Evolutionary conservation across 208 protist species (phyloP).

Genomic region (Trichomonas gallinae): DNA sequence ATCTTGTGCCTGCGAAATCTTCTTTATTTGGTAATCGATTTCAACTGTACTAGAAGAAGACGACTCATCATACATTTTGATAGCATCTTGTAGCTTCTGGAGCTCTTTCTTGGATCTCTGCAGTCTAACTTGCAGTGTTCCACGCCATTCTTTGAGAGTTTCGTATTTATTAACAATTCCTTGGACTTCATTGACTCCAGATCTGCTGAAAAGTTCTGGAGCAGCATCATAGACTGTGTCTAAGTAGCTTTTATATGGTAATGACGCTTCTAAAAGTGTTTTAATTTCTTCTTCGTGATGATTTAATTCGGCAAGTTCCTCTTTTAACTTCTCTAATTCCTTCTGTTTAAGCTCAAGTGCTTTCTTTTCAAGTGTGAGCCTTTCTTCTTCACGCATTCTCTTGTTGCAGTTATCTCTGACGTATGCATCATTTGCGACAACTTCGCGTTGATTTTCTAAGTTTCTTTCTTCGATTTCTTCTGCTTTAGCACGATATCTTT

Average conservation of each 20-base stretch:
- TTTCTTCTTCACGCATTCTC: neutral
- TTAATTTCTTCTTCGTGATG: neutral
- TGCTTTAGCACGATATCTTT: neutral
- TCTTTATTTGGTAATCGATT: slow-evolving; percentile 5
- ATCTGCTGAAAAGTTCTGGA: neutral
- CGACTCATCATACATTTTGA: neutral
- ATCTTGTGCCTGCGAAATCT: neutral
- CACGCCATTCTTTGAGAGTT: neutral
- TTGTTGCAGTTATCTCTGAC: neutral
- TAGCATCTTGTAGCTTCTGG: neutral
- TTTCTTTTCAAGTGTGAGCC: neutral
- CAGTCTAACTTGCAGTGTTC: neutral
- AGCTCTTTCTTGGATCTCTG: neutral
- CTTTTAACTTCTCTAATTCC: neutral
- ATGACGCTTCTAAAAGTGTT: neutral
- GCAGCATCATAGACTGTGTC: neutral
- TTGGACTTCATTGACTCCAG: neutral
- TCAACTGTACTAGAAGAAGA: neutral
- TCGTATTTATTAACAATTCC: neutral
- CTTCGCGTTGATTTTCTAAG: neutral
- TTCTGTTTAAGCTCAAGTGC: neutral
- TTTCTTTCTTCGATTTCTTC: neutral
- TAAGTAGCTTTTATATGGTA: neutral
- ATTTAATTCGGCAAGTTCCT: neutral
- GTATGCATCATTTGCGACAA: neutral